phyloP scores from a whole-genome alignment of 805 yeast genomes.

The Spathaspora arborariae region DNA sequence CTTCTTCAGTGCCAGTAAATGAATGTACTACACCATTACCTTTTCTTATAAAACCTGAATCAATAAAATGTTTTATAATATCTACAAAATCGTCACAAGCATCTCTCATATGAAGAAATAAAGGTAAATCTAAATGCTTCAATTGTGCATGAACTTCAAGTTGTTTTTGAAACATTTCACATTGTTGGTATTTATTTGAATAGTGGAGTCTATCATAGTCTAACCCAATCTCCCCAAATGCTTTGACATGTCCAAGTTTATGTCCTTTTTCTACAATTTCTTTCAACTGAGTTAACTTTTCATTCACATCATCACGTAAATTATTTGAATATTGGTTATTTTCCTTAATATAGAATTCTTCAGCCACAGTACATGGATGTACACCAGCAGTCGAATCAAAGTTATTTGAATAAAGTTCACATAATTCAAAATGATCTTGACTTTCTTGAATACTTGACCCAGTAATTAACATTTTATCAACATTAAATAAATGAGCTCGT shows the following conservation, averaged over 20 bases:
- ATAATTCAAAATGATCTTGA: conserved; percentile 53
- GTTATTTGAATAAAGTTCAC: conserved; percentile 30
- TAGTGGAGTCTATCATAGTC: conserved; percentile 89
- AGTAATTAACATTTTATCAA: conserved; percentile 70
- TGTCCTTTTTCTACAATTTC: conserved; percentile 47
- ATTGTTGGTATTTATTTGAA: conserved; percentile 66
- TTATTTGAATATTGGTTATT: conserved; percentile 29
- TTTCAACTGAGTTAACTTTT: conserved; percentile 48
- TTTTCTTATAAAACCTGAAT: conserved; percentile 32
- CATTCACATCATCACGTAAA: conserved; percentile 24
- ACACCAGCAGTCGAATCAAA: conserved; percentile 80
- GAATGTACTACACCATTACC: conserved; percentile 90
- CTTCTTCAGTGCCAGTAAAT: conserved; percentile 78
- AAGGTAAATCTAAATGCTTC: conserved; percentile 53
- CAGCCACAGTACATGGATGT: conserved; percentile 84
- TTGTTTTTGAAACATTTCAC: conserved; percentile 65
- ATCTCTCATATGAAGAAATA: conserved; percentile 87
- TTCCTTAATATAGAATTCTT: conserved; percentile 29
- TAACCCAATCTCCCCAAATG: conserved; percentile 94
- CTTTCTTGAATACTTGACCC: conserved; percentile 78
- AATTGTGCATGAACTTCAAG: conserved; percentile 53
- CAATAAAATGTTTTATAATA: conserved; percentile 60
- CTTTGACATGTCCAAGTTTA: conserved; percentile 54
- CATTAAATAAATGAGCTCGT: conserved; percentile 65
- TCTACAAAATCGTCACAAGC: conserved; percentile 75